phyloP scores from a whole-genome alignment of 768 basidiomycete genomes.

The Collybiopsis luxurians region DNA sequence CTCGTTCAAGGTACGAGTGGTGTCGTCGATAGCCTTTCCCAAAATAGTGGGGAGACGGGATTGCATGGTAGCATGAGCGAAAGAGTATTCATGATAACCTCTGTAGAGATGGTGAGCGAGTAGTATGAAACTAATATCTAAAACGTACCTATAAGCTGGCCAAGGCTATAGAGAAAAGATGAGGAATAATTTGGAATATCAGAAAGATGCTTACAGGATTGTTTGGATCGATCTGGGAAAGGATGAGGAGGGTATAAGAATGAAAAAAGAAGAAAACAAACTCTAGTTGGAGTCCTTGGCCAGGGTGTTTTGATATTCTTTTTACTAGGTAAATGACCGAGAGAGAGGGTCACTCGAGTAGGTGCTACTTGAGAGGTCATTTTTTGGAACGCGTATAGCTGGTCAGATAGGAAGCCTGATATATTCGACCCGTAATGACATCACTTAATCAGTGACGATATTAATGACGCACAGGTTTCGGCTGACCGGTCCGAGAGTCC shows the following conservation, averaged over 20 bases:
- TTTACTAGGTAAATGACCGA: constrained; percentile 73
- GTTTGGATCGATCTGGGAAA: constrained; percentile 67
- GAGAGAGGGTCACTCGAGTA: constrained; percentile 64
- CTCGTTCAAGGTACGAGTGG: constrained; percentile 84
- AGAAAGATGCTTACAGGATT: constrained; percentile 41
- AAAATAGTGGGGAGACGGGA: constrained; percentile 94
- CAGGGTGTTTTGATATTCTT: constrained; percentile 69
- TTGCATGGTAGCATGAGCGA: constrained; percentile 93
- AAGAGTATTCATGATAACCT: constrained; percentile 79
- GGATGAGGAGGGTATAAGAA: not conserved
- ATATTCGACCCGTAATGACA: too few relatives aligned
- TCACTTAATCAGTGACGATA: too few relatives aligned
- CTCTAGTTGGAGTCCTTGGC: constrained; percentile 74
- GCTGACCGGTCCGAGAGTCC: too few relatives aligned
- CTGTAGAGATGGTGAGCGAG: constrained; percentile 38
- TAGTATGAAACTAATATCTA: not conserved
- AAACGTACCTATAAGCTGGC: constrained; percentile 44
- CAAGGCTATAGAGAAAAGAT: constrained; percentile 37
- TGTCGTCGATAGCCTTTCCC: constrained; percentile 93
- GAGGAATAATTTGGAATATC: too few relatives aligned
- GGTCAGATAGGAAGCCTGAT: too few relatives aligned
- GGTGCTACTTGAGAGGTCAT: constrained; percentile 29
- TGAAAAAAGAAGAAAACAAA: constrained; percentile 23
- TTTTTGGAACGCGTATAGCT: not conserved
- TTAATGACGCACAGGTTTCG: too few relatives aligned